Evolutionary conservation across 2,329 filamentous ascomycete genomes (phyloP).

Genomic region (Blastomyces parvus): DNA sequence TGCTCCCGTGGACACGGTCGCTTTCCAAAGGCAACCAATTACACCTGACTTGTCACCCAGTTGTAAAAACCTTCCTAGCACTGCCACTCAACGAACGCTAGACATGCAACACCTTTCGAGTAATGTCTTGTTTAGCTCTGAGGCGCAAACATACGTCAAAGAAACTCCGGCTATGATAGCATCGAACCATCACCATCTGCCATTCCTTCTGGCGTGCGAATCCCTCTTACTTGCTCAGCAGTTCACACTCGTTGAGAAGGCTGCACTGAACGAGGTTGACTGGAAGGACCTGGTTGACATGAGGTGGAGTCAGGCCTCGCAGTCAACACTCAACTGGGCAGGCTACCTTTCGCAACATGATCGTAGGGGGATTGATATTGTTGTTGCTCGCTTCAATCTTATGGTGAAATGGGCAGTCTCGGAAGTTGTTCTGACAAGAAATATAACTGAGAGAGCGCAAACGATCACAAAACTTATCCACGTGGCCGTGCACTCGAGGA

Average conservation of each 20-base stretch:
- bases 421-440: constrained; percentile 51
- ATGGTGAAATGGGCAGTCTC: constrained; percentile 59
- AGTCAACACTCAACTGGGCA: constrained; percentile 49
- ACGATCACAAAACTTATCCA: constrained; percentile 56
- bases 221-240: constrained; percentile 53
- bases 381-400: constrained; percentile 57
- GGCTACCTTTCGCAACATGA: constrained; percentile 49
- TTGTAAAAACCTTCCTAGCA: constrained; percentile 17
- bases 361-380: constrained; percentile 52
- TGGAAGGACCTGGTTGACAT: constrained; percentile 58
- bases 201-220: constrained; percentile 55
- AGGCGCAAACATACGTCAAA: constrained; percentile 17
- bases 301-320: constrained; percentile 50
- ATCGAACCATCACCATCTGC: constrained; percentile 40
- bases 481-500: constrained; percentile 49
- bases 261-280: constrained; percentile 55
- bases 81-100: constrained; percentile 15
- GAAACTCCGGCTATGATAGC: neutral
- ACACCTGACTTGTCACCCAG: constrained; percentile 36
- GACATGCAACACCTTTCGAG: constrained; percentile 25
- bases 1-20: constrained; percentile 23
- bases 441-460: constrained; percentile 49
- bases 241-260: constrained; percentile 56
- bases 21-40: constrained; percentile 29
- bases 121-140: constrained; percentile 28